These are phyloP conservation scores for Debaryomyces maramus DNA, from an alignment of 805 yeast species.

Conservation along the genomic window DNA sequence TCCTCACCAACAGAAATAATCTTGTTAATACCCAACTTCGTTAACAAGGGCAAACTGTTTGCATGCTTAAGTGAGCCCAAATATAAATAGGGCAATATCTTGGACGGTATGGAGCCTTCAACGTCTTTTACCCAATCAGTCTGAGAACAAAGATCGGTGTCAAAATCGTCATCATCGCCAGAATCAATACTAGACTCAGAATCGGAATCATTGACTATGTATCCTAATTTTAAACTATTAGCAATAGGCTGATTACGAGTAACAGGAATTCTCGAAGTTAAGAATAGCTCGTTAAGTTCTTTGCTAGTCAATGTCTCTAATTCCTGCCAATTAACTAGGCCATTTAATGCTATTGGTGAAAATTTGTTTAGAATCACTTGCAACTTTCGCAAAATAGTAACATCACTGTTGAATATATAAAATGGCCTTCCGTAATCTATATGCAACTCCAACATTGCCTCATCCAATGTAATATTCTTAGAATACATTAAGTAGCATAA, in stretches of 20 bases:
- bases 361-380: conserved; percentile 59
- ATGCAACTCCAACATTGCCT: conserved; percentile 68
- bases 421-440: conserved; percentile 69
- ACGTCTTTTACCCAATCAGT: conserved; percentile 40
- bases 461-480: conserved; percentile 57
- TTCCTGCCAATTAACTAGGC: conserved; percentile 26
- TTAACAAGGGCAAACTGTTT: conserved; percentile 60
- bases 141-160: background rate
- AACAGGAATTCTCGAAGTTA: conserved; percentile 16
- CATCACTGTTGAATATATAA: conserved; percentile 78
- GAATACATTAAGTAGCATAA: conserved; percentile 72
- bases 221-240: conserved; percentile 23
- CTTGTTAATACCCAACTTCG: conserved; percentile 64
- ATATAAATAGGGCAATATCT: conserved; percentile 79
- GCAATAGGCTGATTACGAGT: conserved; percentile 10
- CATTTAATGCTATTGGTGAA: conserved; percentile 47
- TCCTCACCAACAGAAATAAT: conserved; percentile 86
- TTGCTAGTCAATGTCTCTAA: conserved; percentile 27
- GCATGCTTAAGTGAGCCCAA: conserved; percentile 87
- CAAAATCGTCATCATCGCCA: conserved; percentile 2
- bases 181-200: conserved; percentile 8
- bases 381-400: conserved; percentile 60
- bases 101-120: conserved; percentile 78
- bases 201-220: conserved; percentile 20
- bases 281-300: conserved; percentile 37